A percentile compares a stretch with the other conserved stretches of the same genome.
Evolutionary conservation across 2,329 filamentous ascomycete species (phyloP).

Genomic region (Corynespora cassiicola): DNA sequence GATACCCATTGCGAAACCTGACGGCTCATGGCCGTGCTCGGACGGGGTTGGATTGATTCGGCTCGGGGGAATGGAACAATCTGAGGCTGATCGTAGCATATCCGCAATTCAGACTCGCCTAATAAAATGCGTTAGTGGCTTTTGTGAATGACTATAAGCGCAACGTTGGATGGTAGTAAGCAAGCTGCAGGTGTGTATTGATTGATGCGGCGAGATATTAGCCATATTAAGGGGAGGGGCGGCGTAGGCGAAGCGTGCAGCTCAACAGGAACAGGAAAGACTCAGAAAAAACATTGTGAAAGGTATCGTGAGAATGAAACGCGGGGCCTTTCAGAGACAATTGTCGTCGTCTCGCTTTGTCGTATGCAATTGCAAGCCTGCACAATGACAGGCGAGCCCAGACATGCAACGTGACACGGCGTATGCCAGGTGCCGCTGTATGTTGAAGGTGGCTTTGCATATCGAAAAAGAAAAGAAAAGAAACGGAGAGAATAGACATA

Average conservation of each 20-base stretch:
- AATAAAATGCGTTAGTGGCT: constrained; percentile 18
- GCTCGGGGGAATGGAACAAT: constrained; percentile 33
- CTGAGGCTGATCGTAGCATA: constrained; percentile 44
- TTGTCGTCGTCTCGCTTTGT: no score
- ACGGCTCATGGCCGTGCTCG: constrained; percentile 39
- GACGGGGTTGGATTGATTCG: constrained; percentile 35
- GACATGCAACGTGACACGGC: no score
- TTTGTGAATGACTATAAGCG: constrained; percentile 11
- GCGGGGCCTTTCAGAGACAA: no score
- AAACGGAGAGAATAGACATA: constrained; percentile 28
- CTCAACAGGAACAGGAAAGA: constrained; percentile 26
- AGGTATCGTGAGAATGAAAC: neutral
- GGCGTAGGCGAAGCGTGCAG: constrained; percentile 25
- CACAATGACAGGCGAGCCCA: no score
- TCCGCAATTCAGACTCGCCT: constrained; percentile 32
- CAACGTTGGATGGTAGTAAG: constrained; percentile 12
- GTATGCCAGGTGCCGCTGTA: no score
- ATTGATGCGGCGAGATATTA: constrained; percentile 17
- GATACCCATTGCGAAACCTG: constrained; percentile 46
- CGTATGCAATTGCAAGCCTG: no score
- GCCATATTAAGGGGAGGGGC: constrained; percentile 31
- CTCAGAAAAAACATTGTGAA: constrained; percentile 5
- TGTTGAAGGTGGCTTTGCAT: constrained; percentile 2
- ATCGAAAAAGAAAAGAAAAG: constrained; percentile 5
- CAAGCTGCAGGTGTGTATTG: constrained; percentile 15